phyloP scores from a whole-genome alignment of 768 basidiomycete species.

The Suillus variegatus region DNA sequence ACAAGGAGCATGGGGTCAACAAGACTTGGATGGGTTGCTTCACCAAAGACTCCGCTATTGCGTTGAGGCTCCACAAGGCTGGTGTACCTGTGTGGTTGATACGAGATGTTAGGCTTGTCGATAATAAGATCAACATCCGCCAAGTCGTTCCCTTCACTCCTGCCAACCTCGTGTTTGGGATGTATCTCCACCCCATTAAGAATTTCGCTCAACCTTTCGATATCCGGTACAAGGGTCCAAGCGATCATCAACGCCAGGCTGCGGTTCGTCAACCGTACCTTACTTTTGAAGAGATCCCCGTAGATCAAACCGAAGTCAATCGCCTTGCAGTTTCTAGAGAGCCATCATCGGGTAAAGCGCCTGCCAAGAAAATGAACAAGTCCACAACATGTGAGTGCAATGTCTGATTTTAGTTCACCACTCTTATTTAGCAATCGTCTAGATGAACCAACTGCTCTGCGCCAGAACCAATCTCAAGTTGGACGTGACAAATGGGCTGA shows the following conservation, averaged over 20 bases:
- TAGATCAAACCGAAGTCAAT: not conserved
- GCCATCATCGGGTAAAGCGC: too few species aligned
- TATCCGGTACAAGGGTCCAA: not conserved
- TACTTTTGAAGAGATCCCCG: not conserved
- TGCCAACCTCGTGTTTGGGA: not conserved
- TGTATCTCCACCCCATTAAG: not conserved
- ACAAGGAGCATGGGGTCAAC: not conserved
- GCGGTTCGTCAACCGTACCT: not conserved
- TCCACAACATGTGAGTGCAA: too few species aligned
- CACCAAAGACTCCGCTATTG: not conserved
- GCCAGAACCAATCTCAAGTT: too few species aligned
- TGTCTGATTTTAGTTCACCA: too few species aligned
- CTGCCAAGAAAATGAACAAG: too few species aligned
- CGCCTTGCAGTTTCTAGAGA: too few species aligned
- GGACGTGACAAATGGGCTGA: too few species aligned
- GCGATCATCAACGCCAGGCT: not conserved
- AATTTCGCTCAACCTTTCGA: not conserved
- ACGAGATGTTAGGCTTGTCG: not conserved
- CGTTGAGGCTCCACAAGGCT: not conserved
- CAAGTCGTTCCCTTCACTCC: not conserved
- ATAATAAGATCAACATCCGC: not conserved
- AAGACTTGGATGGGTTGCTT: slow-evolving; percentile 5
- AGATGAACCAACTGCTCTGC: too few species aligned
- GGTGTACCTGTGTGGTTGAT: slow-evolving; percentile 4
- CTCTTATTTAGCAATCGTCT: too few species aligned